Conservation (phyloP, 2,329 filamentous ascomycete genomes). For the Phaeosphaeriaceae sp. region DNA sequence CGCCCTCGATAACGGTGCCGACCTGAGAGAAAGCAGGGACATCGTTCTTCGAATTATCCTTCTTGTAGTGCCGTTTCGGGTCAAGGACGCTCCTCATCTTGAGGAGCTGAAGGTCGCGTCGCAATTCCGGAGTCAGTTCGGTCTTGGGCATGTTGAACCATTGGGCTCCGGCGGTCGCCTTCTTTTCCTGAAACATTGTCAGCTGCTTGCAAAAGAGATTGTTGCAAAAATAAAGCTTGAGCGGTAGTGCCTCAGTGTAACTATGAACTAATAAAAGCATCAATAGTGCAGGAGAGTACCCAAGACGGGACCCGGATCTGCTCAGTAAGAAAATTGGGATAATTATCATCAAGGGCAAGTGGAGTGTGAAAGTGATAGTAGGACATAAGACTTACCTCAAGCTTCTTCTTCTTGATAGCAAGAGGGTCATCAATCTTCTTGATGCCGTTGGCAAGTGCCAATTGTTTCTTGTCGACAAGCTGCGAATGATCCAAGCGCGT, state of each 20-base stretch:
- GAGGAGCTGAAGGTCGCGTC: constrained; percentile 86
- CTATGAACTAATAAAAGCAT: constrained; percentile 71
- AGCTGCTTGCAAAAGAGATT: constrained; percentile 16
- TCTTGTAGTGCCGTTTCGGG: constrained; percentile 89
- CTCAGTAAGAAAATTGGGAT: constrained; percentile 73
- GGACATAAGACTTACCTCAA: constrained; percentile 56
- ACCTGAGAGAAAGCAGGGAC: constrained; percentile 86
- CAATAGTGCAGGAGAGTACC: constrained; percentile 74
- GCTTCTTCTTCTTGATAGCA: constrained; percentile 53
- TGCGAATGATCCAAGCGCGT: constrained; percentile 61
- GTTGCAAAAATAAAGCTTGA: constrained; percentile 7
- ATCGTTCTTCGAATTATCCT: constrained; percentile 73
- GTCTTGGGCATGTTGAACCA: constrained; percentile 93
- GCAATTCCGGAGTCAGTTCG: constrained; percentile 81
- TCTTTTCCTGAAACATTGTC: constrained; percentile 57
- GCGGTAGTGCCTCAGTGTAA: constrained; percentile 69
- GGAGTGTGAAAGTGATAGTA: not conserved
- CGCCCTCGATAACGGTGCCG: constrained; percentile 85
- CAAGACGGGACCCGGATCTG: constrained; percentile 80
- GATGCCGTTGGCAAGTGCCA: constrained; percentile 56
- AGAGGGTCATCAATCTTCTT: constrained; percentile 63
- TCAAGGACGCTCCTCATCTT: constrained; percentile 90
- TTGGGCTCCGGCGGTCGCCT: constrained; percentile 74
- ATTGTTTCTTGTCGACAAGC: constrained; percentile 57
- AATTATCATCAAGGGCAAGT: constrained; percentile 70